Evolutionary conservation across 2,329 filamentous ascomycete genomes (phyloP), one percentile per base, ranked within the genome.

Genomic region (Phialophora chinensis): DNA sequence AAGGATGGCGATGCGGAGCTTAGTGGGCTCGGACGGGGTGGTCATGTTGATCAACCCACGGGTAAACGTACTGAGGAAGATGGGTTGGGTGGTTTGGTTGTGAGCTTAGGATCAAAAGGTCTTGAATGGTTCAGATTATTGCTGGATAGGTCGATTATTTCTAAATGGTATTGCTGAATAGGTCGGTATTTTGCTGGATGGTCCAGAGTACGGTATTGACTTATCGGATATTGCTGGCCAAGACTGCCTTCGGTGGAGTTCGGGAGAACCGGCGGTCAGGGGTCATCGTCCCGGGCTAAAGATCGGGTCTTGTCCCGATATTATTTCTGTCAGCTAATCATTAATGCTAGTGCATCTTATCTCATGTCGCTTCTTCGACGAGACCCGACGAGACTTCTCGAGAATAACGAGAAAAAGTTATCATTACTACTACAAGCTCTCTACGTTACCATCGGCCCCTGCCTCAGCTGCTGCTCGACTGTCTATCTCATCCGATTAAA

Each of bases 1-100:
- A n/a, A 65, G 49, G 38, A 65, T 55, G 38, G 63, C 63, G 63
- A 65, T 33, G n/a, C 50, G 62, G 47, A 65, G 56, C 11, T 55
- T 63, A 42, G 42, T 49, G 31, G 33, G n/a, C 20, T 31, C 25
- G 6, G 50, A 47, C 5, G 25, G 50, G 23, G 11, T n/a, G 11
- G 20, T 11, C 60, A 62, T 62, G 17, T 47, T 44, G 20, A 35
- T 11, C 3, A 12, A 35, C 12, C 33, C 10, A 4, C 33, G 10
- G 2, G 11, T 3, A 12, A 35, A 12, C 11, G 33, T 35, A 0
- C 31, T 33, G 33, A 10, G 33, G 2, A 10, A 35, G 33, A 35
- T 35, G 10, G 33, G 2, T 35, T 35, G 11, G 33, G 10, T 35
- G 10, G 29, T 31, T 31, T 7, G 29, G 29, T 8, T 31, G 29